These are phyloP conservation scores for Cicer arietinum DNA, from an alignment of 306 rosid species.

Conservation along the genomic window DNA sequence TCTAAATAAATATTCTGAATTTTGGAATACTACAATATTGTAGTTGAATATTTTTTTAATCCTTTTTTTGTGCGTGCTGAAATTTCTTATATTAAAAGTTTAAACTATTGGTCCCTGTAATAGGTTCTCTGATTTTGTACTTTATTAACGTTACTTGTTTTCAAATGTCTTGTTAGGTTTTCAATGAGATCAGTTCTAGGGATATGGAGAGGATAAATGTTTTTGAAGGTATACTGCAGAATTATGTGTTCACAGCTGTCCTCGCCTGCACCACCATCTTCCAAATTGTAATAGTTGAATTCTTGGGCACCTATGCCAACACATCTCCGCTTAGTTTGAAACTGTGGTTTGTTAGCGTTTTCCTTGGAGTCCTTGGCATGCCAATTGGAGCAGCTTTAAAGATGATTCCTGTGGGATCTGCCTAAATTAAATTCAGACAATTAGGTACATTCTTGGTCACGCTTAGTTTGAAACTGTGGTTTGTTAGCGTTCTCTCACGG, in stretches of 20 bases:
- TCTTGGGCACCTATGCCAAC: conserved; percentile 83
- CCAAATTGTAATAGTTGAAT: conserved; percentile 83
- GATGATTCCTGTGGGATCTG: conserved; percentile 69
- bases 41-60: conserved; percentile 19
- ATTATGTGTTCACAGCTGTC: conserved; percentile 81
- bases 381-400: conserved; percentile 89
- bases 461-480: not conserved
- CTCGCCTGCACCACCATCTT: conserved; percentile 75
- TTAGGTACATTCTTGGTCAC: conserved; percentile 43
- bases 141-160: conserved; percentile 19
- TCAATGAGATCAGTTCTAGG: conserved; percentile 95
- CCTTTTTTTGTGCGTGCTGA: not conserved
- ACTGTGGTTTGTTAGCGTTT: conserved; percentile 70
- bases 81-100: conserved; percentile 20
- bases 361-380: conserved; percentile 88
- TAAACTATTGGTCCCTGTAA: not conserved
- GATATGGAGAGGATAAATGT: conserved; percentile 98
- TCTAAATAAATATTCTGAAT: not conserved
- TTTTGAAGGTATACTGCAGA: conserved; percentile 76
- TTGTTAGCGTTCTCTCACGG: not conserved
- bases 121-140: conserved; percentile 23
- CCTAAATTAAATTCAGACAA: conserved; percentile 47
- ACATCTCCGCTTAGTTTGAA: conserved; percentile 76
- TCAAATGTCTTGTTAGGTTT: conserved; percentile 62
- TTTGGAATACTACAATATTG: not conserved